Evolutionary conservation across 495 filamentous ascomycete genomes (phyloP), one percentile per base, ranked within the genome.

Genomic region (Aspergillus hancockii): DNA sequence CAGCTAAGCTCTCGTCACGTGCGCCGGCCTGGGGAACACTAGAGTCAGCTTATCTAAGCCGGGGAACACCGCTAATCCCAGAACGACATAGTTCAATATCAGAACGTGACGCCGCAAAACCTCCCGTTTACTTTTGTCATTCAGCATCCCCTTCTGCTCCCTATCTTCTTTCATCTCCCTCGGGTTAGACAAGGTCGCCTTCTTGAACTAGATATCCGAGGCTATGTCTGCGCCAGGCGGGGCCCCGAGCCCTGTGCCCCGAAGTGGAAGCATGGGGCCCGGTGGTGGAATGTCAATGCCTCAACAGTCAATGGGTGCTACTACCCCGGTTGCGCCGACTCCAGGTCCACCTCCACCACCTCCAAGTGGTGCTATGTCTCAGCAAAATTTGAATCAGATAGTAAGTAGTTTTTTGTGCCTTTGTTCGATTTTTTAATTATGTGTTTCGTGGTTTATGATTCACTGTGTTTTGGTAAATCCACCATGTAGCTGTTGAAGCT

Each of bases 321-420:
- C 70, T n/a, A 72, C 78, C 30, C 70, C 74, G 28, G 69, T 75
- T 34, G 62, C 73, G 30, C 70, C 74, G 28, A 68, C 74, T n/a
- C 67, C 72, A 32, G 76, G 75, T 8, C 72, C 73, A 14, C 72
- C 64, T 57, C 68, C 61, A n/a, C 74, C 66, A 41, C 75, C 74
- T 47, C 79, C 61, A 47, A 72, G 65, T 61, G 82, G 72, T 59
- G 81, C 64, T 63, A 84, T 78, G 81, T 90, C 90, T 4, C 88
- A 90, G 43, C 92, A 95, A 63, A 96, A 97, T 67, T 71, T 98
- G 8, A 98, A 98, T 61, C 91, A 95, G 63, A 98, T 98, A 69
- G 93, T 97, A 82, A 80, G 90, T 81, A 30, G 16, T 61, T 16
- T 52, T 53, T 10, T 55, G 51, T 55, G 43, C 45, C 18, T 60